Evolutionary conservation across 805 yeast genomes (phyloP).

Genomic region (Candida ficus): DNA sequence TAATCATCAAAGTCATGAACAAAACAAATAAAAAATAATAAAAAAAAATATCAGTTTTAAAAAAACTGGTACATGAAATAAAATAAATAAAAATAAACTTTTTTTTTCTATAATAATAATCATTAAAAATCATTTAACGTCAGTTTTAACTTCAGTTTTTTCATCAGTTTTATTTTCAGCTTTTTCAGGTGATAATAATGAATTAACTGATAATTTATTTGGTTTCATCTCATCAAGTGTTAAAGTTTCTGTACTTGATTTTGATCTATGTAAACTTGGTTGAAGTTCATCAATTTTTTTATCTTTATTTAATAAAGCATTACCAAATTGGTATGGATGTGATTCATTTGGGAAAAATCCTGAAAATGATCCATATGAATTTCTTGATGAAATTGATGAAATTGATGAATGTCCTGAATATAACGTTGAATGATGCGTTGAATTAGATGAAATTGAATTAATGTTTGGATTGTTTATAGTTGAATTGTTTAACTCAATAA

Average conservation of each 20-base stretch:
- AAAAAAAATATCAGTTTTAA: no score
- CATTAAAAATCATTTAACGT: neutral
- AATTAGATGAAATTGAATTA: conserved; percentile 18
- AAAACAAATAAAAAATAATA: no score
- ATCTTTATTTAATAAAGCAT: no score
- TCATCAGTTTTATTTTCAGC: neutral
- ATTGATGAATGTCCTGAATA: conserved; percentile 23
- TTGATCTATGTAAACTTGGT: neutral
- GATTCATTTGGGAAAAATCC: conserved; percentile 6
- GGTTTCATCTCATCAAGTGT: neutral
- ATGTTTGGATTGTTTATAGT: neutral
- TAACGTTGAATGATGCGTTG: conserved; percentile 16
- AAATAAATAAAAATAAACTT: no score
- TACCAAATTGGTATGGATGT: no score
- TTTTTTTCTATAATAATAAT: no score
- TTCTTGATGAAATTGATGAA: conserved; percentile 22
- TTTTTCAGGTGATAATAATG: conserved; percentile 13
- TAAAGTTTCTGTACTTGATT: neutral
- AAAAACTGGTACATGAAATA: no score
- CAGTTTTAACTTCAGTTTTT: neutral
- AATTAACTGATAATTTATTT: conserved; percentile 14
- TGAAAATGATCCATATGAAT: conserved; percentile 19
- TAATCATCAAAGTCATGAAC: no score
- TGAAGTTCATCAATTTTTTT: neutral
- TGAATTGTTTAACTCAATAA: conserved; percentile 14